Base-by-base conservation (phyloP, 176 grass and related monocot species). In the Aegilops speltoides region DNA sequence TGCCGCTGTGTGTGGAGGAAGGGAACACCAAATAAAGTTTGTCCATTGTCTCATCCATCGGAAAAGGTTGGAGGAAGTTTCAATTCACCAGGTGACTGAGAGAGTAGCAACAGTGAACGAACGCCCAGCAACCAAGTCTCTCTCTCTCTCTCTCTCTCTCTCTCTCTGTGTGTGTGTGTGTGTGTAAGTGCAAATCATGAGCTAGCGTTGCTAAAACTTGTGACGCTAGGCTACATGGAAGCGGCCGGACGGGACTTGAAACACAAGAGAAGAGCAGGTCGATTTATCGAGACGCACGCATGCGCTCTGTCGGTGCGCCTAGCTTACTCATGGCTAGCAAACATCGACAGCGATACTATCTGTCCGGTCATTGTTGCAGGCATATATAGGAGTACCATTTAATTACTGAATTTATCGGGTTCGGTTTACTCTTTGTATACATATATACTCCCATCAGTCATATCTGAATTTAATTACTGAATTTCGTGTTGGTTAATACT, bases 1-100 rank as follows among this genome's bases (percentile, higher is more conserved):
- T 84, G 63, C 73, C 64, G 57, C 54, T 57, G 23, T 85, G 79
- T 75, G 71, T 25, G 72, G 13, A 23, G 36, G 76, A 80, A 89
- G 88, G 90, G 76, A 74, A 69, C 78, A 83, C 85, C 85, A 79
- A 80, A 86, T 86, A 87, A 89, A 84, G 86, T 65, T 34, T 62
- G 62, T 64, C 85, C 32, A 70, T 70, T 82, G 80, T 73, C 73
- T 36, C 36, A 19, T 77, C 56, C 17, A 59, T 26, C 24, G 16
- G 50, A 94, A 85, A 94, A 85, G 11, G 40, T 15, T n/a, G 12
- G 41, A 52, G 25, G 60, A 59, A 46, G 24, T 82, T 73, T 80
- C 77, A 64, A 46, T 63, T 61, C 75, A 66, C 65, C 65, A 87
- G 87, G 72, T 32, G 26, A 76, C 22, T n/a, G 76, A 88, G 10